Percentiles rank a stretch among this genome's conserved stretches.
phyloP scores from a whole-genome alignment of 805 yeast genomes.

The Candida boidinii region DNA sequence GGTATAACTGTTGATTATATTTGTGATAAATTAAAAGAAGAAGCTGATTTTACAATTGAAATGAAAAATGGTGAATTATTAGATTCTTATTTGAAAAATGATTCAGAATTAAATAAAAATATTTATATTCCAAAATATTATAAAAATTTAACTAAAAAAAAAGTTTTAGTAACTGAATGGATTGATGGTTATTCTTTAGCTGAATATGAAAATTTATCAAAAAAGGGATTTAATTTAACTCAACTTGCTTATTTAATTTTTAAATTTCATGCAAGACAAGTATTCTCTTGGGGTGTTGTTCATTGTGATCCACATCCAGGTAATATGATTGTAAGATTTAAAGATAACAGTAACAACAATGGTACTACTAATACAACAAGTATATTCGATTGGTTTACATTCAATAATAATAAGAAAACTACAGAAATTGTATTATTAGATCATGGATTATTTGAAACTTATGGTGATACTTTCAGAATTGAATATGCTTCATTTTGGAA shows the following conservation, averaged over 20 bases:
- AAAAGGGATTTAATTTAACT: slow-evolving; percentile 28
- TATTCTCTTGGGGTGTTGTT: slow-evolving; percentile 58
- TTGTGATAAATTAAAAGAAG: slow-evolving; percentile 47
- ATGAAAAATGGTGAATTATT: slow-evolving; percentile 39
- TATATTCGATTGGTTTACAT: too few relatives aligned
- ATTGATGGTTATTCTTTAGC: slow-evolving; percentile 59
- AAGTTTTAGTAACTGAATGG: slow-evolving; percentile 65
- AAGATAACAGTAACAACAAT: too few relatives aligned
- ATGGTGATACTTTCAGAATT: slow-evolving; percentile 39
- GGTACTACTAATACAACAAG: too few relatives aligned
- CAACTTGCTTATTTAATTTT: slow-evolving; percentile 43
- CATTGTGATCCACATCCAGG: slow-evolving; percentile 84
- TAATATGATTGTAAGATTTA: slow-evolving; percentile 53
- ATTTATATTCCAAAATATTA: slow-evolving; percentile 52
- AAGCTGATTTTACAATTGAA: slow-evolving; percentile 55
- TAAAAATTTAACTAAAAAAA: slow-evolving; percentile 33
- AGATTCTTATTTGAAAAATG: slow-evolving; percentile 29
- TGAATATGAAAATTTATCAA: slow-evolving; percentile 33
- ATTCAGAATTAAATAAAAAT: slow-evolving; percentile 28
- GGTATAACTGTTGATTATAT: slow-evolving; percentile 47
- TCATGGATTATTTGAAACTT: slow-evolving; percentile 62
- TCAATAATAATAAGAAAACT: too few relatives aligned
- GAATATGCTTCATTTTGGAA: slow-evolving; percentile 62
- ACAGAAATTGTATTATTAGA: slow-evolving; percentile 70
- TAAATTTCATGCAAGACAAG: slow-evolving; percentile 45